Evolutionary conservation across 2,329 filamentous ascomycete species (phyloP), one percentile per base, ranked within the genome.

Genomic region (Neonectria neomacrospora): DNA sequence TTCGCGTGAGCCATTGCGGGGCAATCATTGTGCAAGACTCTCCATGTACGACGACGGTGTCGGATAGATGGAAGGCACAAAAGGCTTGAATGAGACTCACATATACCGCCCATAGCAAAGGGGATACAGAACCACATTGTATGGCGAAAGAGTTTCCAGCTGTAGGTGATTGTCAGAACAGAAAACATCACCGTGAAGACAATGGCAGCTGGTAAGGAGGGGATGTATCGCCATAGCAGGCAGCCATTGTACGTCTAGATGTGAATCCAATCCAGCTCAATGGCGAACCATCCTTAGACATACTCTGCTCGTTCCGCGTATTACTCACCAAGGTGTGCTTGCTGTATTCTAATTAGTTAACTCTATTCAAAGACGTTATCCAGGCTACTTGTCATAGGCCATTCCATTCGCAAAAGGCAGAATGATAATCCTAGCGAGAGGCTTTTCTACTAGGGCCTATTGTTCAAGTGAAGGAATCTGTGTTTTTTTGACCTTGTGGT

Each of bases 41-140:
- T 45, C 69, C 73, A 39, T 71, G 50, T n/a, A 75, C 67, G 12
- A 67, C 64, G 20, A 5, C 22, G n/a, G 1, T 30, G 45, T 63
- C 6, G 57, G 55, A 8, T 5, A 20, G 8, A 11, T 18, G 16
- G 10, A 30, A 2, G 18, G 22, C 23, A 23, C n/a, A 48, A 11
- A 26, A 16, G 16, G n/a, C 64, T 12, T 28, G 68, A 62, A 54
- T 5, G 3, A 28, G 16, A 75, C 83, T 56, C 77, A 84, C 82
- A 81, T 9, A 79, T 50, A 5, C 79, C 81, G 5, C 83, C 83
- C 16, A 82, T 67, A 10, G 81, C 65, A 63, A 85, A 80, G 0
- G 81, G 77, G 9, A 81, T 76, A 66, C 83, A 84, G 71, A 83
- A 86, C 81, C 82, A 85, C 45, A 79, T 82, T 37, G 79, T 74